Conservation (phyloP, 345 rosid genomes). For the Hibiscus tridactylites region DNA sequence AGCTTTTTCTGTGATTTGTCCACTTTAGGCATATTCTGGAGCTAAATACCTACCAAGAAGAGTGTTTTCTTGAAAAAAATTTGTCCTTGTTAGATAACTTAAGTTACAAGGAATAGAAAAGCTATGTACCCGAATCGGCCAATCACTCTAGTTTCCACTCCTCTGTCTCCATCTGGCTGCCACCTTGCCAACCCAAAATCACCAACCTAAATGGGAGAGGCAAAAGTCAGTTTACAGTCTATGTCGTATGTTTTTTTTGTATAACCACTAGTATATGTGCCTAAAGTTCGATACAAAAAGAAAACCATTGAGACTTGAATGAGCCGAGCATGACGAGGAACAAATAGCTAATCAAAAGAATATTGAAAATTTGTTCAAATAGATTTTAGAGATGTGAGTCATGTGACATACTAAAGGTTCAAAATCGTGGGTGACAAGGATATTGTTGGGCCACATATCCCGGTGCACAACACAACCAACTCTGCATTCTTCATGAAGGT, state of each 20-base stretch:
- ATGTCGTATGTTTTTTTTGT: background rate
- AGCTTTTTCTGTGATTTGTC: slow-evolving; percentile 94
- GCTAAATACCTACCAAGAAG: slow-evolving; percentile 62
- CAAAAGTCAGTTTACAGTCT: slow-evolving; percentile 1
- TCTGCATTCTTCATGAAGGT: slow-evolving; percentile 99
- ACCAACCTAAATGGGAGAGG: slow-evolving; percentile 60
- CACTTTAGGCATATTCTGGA: slow-evolving; percentile 95
- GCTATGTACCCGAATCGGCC: slow-evolving; percentile 82
- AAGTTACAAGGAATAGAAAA: slow-evolving; percentile 2
- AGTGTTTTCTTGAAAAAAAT: slow-evolving; percentile 2
- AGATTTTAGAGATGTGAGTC: slow-evolving; percentile 9
- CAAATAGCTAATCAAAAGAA: background rate
- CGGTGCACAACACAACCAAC: slow-evolving; percentile 98
- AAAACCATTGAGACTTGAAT: background rate
- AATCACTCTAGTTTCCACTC: slow-evolving; percentile 87
- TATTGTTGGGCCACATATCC: slow-evolving; percentile 92
- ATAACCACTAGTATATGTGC: background rate
- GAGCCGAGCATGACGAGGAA: background rate
- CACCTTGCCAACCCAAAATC: slow-evolving; percentile 98
- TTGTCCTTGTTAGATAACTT: background rate
- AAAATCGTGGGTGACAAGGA: slow-evolving; percentile 96
- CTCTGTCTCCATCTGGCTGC: slow-evolving; percentile 96
- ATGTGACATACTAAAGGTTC: slow-evolving; percentile 75
- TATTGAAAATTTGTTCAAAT: background rate
- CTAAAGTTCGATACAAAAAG: background rate